Evolutionary conservation across 805 yeast genomes (phyloP).

Genomic region (Suhomyces tanzawaensis): DNA sequence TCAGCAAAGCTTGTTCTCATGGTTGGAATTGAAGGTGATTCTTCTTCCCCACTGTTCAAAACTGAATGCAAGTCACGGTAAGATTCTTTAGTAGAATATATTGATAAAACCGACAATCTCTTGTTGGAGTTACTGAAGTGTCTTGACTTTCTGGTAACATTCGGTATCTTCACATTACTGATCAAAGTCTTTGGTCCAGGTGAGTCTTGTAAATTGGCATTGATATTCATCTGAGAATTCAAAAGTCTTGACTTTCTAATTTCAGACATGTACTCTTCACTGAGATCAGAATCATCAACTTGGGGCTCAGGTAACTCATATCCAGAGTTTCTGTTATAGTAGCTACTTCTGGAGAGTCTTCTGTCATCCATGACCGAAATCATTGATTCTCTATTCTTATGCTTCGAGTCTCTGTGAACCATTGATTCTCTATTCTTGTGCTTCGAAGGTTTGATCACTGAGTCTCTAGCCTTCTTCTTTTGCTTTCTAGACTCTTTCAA

Average conservation of each 20-base stretch:
- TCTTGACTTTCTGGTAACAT: constrained; percentile 66
- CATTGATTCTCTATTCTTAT: constrained; percentile 32
- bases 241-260: constrained; percentile 43
- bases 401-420: constrained; percentile 8
- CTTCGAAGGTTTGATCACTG: constrained; percentile 5
- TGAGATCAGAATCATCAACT: constrained; percentile 33
- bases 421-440: constrained; percentile 8
- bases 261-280: constrained; percentile 45
- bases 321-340: constrained; percentile 12
- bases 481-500: constrained; percentile 20
- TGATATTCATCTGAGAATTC: constrained; percentile 39
- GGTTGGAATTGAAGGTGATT: constrained; percentile 5
- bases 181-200: constrained; percentile 48
- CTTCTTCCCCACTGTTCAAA: constrained; percentile 23
- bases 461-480: constrained; percentile 11
- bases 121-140: constrained; percentile 60
- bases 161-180: constrained; percentile 66
- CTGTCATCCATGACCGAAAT: constrained; percentile 28
- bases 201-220: constrained; percentile 8
- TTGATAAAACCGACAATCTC: constrained; percentile 67
- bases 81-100: constrained; percentile 67
- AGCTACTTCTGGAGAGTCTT: constrained; percentile 20
- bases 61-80: constrained; percentile 54
- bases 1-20: constrained; percentile 45
- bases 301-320: constrained; percentile 40